A percentile compares a stretch with the other conserved stretches of the same genome.
Conservation (phyloP, 163 green algal species). For the Botryococcus braunii region DNA sequence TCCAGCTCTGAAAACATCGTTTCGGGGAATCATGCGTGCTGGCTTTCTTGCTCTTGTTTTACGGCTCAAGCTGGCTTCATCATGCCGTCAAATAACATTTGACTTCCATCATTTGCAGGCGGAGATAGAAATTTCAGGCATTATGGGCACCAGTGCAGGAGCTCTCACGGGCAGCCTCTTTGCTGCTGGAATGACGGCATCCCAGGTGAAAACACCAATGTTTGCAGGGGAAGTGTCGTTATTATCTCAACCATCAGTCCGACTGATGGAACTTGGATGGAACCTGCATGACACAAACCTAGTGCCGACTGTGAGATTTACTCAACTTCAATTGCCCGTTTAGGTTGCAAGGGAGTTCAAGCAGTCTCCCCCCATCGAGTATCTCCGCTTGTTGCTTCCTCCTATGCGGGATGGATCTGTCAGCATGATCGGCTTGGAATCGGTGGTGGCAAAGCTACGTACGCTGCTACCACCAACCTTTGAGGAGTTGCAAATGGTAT, state of each 20-base stretch:
- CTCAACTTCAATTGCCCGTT: not conserved
- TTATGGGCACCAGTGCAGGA: constrained; percentile 80
- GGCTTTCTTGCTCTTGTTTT: too few species aligned
- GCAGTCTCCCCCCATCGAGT: constrained; percentile 50
- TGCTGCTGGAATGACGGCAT: constrained; percentile 58
- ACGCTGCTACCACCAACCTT: constrained; percentile 72
- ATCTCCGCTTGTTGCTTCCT: constrained; percentile 43
- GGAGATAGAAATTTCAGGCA: constrained; percentile 42
- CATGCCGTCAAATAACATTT: too few species aligned
- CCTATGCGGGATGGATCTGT: constrained; percentile 50
- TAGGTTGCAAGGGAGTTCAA: constrained; percentile 64
- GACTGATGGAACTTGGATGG: not conserved
- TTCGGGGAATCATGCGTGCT: too few species aligned
- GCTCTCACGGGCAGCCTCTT: constrained; percentile 75
- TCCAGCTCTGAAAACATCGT: not conserved
- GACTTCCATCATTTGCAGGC: constrained; percentile 24
- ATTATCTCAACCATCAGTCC: not conserved
- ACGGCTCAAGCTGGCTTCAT: too few species aligned
- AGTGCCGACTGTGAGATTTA: not conserved
- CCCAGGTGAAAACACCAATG: constrained; percentile 28
- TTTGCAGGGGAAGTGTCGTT: not conserved
- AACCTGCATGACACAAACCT: not conserved
- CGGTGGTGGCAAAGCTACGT: constrained; percentile 49
- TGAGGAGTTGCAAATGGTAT: constrained; percentile 48
- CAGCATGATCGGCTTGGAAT: constrained; percentile 56